A percentile compares a stretch with the other conserved stretches of the same genome.
These are phyloP conservation scores for Amborella trichopoda DNA, from an alignment of 164 flowering plant species.

Conservation along the genomic window DNA sequence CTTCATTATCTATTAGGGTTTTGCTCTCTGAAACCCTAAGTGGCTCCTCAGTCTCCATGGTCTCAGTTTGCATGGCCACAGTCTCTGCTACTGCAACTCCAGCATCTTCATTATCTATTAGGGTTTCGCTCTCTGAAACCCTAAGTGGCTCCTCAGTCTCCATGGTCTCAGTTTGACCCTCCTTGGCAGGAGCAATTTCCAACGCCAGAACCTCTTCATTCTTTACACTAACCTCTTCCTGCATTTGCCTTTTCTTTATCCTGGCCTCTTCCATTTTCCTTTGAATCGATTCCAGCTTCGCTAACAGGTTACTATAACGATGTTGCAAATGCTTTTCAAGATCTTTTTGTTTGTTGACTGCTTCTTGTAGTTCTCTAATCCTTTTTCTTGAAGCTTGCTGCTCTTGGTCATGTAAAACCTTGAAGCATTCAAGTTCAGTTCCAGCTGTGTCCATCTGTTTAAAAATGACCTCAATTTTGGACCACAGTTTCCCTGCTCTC, in stretches of 20 bases:
- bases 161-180: conserved; percentile 2
- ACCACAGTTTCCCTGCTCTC: conserved; percentile 57
- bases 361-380: conserved; percentile 55
- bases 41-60: no score
- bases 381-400: conserved; percentile 63
- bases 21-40: no score
- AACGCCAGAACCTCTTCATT: conserved; percentile 16
- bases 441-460: conserved; percentile 89
- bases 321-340: conserved; percentile 61
- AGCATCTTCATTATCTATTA: no score
- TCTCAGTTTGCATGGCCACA: no score
- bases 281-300: conserved; percentile 47
- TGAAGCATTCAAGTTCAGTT: conserved; percentile 89
- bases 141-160: no score
- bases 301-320: conserved; percentile 53
- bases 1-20: no score
- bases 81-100: no score
- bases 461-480: conserved; percentile 66
- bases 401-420: conserved; percentile 80
- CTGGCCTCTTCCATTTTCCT: conserved; percentile 26
- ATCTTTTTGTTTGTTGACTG: conserved; percentile 82
- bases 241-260: conserved; percentile 23
- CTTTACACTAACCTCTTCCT: conserved; percentile 43
- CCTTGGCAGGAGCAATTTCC: conserved; percentile 14
- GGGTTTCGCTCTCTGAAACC: no score